phyloP scores from a whole-genome alignment of 1,284 basidiomycete species.

The Boletellus deceptivus region DNA sequence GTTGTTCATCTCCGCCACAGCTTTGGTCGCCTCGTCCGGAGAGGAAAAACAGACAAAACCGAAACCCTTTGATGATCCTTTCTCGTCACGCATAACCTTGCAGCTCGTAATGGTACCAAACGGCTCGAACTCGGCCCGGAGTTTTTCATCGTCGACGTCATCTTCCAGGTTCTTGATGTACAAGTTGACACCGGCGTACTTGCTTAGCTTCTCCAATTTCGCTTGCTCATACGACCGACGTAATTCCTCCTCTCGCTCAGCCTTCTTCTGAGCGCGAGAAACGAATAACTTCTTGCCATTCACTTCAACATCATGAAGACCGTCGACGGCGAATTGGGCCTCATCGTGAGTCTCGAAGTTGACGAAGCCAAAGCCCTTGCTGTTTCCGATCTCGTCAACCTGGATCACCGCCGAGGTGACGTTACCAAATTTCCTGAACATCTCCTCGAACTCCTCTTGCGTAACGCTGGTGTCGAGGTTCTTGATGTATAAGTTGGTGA shows the following conservation, averaged over 20 bases:
- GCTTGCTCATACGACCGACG: conserved; percentile 93
- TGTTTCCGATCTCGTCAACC: conserved; percentile 83
- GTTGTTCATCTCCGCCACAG: conserved; percentile 99
- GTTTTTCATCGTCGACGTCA: conserved; percentile 92
- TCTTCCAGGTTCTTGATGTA: conserved; percentile 99
- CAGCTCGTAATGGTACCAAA: conserved; percentile 97
- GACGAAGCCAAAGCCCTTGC: conserved; percentile 98
- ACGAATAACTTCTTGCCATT: conserved; percentile 94
- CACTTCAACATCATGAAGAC: conserved; percentile 85
- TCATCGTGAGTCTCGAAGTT: conserved; percentile 95
- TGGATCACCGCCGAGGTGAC: conserved; percentile 90
- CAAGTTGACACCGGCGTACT: conserved; percentile 98
- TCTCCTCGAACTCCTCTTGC: conserved; percentile 83
- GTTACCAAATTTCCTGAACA: conserved; percentile 80
- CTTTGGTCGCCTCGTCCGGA: conserved; percentile 99
- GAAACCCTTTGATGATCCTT: conserved; percentile 90
- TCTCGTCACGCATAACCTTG: conserved; percentile 99
- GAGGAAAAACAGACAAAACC: conserved; percentile 99
- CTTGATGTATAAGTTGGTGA: conserved; percentile 99
- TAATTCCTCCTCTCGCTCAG: conserved; percentile 97
- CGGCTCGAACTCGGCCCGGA: conserved; percentile 93
- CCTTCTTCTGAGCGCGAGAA: conserved; percentile 97
- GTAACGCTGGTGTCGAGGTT: conserved; percentile 87
- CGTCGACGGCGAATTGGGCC: conserved; percentile 88
- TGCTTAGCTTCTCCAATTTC: conserved; percentile 97